Evolutionary conservation across 2,329 filamentous ascomycete species (phyloP).

Genomic region (Fusarium dlaminii): DNA sequence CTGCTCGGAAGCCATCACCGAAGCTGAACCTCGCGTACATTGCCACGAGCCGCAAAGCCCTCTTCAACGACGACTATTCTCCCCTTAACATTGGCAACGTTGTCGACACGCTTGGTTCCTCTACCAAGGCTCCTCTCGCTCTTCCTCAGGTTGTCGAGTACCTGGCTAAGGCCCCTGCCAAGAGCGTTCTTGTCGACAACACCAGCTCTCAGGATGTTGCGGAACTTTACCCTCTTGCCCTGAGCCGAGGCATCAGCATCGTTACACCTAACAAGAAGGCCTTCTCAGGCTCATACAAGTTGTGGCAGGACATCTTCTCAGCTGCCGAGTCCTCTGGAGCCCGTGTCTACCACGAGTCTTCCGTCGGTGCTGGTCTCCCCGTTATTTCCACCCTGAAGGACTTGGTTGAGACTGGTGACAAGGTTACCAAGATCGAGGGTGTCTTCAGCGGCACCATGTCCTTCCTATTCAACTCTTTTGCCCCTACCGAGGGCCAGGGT

Average conservation of each 20-base stretch:
- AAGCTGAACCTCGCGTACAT: constrained; percentile 85
- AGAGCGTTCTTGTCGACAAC: constrained; percentile 91
- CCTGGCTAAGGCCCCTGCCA: constrained; percentile 79
- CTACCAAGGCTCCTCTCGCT: constrained; percentile 71
- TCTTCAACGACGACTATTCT: constrained; percentile 79
- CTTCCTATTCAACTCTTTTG: constrained; percentile 98
- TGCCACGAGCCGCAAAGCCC: constrained; percentile 83
- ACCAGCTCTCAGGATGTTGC: constrained; percentile 91
- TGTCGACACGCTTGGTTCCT: constrained; percentile 70
- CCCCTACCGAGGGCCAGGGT: constrained; percentile 76
- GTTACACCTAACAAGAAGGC: constrained; percentile 99
- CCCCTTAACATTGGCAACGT: constrained; percentile 69
- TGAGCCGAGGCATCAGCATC: constrained; percentile 85
- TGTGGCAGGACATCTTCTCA: constrained; percentile 89
- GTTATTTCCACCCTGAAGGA: constrained; percentile 94
- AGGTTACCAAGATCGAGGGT: constrained; percentile 91
- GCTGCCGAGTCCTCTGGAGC: constrained; percentile 76
- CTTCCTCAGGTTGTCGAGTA: constrained; percentile 79
- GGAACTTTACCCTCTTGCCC: constrained; percentile 80
- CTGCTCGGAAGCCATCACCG: constrained; percentile 71
- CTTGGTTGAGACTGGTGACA: constrained; percentile 91
- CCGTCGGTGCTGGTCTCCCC: constrained; percentile 91
- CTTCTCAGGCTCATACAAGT: constrained; percentile 81
- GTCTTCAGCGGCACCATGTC: constrained; percentile 98
- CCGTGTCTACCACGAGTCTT: constrained; percentile 94